These are phyloP conservation scores for Lagerstroemia speciosa DNA, from an alignment of 345 rosid genomes.

Conservation along the genomic window DNA sequence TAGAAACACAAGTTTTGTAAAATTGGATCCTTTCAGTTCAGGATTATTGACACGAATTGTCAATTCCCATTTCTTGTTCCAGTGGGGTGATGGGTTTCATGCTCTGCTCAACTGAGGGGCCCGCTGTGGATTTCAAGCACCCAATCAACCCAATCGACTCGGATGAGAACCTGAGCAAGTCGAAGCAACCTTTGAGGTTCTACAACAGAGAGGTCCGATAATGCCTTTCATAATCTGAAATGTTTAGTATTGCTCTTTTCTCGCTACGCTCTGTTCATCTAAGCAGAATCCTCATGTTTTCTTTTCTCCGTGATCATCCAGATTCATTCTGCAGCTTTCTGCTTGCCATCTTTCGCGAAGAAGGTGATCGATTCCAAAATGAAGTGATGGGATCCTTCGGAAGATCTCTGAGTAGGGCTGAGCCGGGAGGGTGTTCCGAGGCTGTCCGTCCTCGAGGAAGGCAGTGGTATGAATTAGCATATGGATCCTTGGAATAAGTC, in stretches of 20 bases:
- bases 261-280: not conserved
- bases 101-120: constrained; percentile 95
- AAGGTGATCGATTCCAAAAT: constrained; percentile 59
- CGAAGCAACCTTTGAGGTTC: constrained; percentile 53
- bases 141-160: constrained; percentile 63
- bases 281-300: not conserved
- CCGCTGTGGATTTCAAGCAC: constrained; percentile 76
- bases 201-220: constrained; percentile 66
- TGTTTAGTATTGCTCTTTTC: not conserved
- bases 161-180: constrained; percentile 24
- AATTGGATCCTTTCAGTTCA: not conserved
- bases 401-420: constrained; percentile 9
- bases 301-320: constrained; percentile 16
- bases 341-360: constrained; percentile 89
- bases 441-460: constrained; percentile 5
- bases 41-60: not conserved
- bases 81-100: constrained; percentile 97
- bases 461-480: constrained; percentile 6
- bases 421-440: not conserved
- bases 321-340: constrained; percentile 93
- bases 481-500: constrained; percentile 15
- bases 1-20: not conserved
- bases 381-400: constrained; percentile 18
- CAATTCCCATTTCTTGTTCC: constrained; percentile 11
- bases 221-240: not conserved